A percentile compares a stretch with the other conserved stretches of the same genome.
phyloP scores from a whole-genome alignment of 495 filamentous ascomycete genomes.

The Cudoniella acicularis region DNA sequence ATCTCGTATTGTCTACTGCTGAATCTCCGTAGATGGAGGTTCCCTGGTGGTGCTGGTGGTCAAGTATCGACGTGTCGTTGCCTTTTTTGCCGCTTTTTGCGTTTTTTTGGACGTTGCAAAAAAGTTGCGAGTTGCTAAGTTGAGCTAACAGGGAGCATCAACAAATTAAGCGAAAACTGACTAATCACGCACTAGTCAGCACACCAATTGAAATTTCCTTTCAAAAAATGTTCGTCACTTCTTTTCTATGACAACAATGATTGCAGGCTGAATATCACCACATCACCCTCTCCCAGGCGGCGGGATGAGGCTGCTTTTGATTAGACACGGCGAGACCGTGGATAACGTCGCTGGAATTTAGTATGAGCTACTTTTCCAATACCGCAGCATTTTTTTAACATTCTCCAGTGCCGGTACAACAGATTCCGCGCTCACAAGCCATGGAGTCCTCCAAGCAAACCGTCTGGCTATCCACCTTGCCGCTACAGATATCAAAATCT shows the following conservation, averaged over 20 bases:
- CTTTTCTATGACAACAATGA: conserved; percentile 3
- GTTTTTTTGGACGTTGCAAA: too few species aligned
- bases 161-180: not conserved
- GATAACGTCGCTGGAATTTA: conserved; percentile 76
- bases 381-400: conserved; percentile 22
- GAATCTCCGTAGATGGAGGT: too few species aligned
- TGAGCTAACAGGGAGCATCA: too few species aligned
- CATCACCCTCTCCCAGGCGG: conserved; percentile 17
- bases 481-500: conserved; percentile 33
- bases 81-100: too few species aligned
- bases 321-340: conserved; percentile 85
- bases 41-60: too few species aligned
- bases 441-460: conserved; percentile 73
- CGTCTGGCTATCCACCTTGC: conserved; percentile 60
- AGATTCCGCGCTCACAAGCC: conserved; percentile 76
- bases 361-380: conserved; percentile 41
- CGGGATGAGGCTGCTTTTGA: conserved; percentile 68
- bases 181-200: not conserved
- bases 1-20: too few species aligned
- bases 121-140: too few species aligned
- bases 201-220: not conserved
- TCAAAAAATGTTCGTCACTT: conserved; percentile 1
- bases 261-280: conserved; percentile 10
- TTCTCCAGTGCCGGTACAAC: conserved; percentile 65
- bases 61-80: too few species aligned